Conservation (phyloP, 1,284 basidiomycete species). For the Cystobasidiaceae sp. region DNA sequence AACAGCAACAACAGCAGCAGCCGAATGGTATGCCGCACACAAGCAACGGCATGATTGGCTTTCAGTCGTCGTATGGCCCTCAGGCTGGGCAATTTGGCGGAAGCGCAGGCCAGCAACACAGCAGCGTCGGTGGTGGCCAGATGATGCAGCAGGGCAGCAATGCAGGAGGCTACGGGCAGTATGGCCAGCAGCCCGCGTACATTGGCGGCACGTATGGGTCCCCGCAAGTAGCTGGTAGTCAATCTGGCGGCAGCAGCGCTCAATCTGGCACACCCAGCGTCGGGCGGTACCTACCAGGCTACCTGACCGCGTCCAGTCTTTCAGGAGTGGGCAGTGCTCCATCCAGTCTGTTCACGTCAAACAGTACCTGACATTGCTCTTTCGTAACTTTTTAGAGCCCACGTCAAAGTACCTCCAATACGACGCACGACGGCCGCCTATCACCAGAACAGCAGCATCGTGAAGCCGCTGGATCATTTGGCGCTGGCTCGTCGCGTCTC, state of each 20-base stretch:
- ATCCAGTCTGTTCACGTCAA: background rate
- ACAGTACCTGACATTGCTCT: background rate
- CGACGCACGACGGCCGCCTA: background rate
- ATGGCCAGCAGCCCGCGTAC: no score
- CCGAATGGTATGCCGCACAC: background rate
- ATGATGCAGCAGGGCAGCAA: background rate
- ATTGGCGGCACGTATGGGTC: no score
- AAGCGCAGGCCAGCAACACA: background rate
- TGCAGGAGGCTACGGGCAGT: background rate
- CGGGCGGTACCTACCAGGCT: slow-evolving; percentile 17
- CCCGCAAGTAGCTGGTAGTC: background rate
- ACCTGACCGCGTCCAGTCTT: slow-evolving; percentile 12
- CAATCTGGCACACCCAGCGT: background rate
- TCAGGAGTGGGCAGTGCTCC: slow-evolving; percentile 6
- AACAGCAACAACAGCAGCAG: slow-evolving; percentile 16
- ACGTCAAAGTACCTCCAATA: slow-evolving; percentile 1
- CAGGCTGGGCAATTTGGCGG: background rate
- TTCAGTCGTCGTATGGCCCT: background rate
- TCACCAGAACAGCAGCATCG: slow-evolving; percentile 20
- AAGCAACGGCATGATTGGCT: no score
- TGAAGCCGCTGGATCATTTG: slow-evolving; percentile 4
- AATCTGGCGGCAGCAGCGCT: no score
- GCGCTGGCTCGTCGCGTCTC: slow-evolving; percentile 22
- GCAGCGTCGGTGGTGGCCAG: background rate
- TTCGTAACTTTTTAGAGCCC: background rate